Base-by-base conservation (phyloP, 495 filamentous ascomycete genomes). In the Penicillium pancosmium region DNA sequence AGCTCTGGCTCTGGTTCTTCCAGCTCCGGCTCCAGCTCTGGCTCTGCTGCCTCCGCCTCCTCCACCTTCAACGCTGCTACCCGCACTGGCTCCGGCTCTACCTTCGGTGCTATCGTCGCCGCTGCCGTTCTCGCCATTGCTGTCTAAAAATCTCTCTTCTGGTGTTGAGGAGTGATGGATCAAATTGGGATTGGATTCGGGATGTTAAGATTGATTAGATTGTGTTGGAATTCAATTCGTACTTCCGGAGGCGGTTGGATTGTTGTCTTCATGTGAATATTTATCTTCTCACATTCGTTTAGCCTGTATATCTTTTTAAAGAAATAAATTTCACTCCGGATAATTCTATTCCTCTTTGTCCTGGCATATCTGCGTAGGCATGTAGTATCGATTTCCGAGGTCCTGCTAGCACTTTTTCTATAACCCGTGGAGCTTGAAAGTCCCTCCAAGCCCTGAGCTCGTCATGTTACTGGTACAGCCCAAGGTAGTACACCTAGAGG, bases 61-160 rank as follows among this genome's bases (percentile, higher is more conserved):
- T 64, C 65, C 58, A 59, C 67, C 48, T 61, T 73, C 33, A 63
- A 68, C 59, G 75, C 74, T 21, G 62, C 68, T 68, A 55, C 67
- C 70, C 52, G 71, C 69, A 31, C 27, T 9, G 27, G 27, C 6
- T 31, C 27, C 8, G 27, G 27, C 27, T 31, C 27, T 8, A 31
- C 27, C 27, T 31, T 31, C 27, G 27, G 27, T 25, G 48, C 71
- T 11, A 57, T 65, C 27, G 27, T 38, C 19, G 64, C 64, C 50
- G 68, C 68, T 33, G 49, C 71, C 15, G 60, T 65, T 19, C 62
- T 73, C 44, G 68, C 69, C 47, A 65, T 70, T 57, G 68, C 68
- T 61, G 62, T 76, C 34, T 77, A 73, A 71, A 53, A 21, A 49
- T 5, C 43, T 56, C 43, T 50, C 59, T 63, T 60, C 41, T 48